Conservation (phyloP, 2,329 filamentous ascomycete genomes). For the Nemania sp. region DNA sequence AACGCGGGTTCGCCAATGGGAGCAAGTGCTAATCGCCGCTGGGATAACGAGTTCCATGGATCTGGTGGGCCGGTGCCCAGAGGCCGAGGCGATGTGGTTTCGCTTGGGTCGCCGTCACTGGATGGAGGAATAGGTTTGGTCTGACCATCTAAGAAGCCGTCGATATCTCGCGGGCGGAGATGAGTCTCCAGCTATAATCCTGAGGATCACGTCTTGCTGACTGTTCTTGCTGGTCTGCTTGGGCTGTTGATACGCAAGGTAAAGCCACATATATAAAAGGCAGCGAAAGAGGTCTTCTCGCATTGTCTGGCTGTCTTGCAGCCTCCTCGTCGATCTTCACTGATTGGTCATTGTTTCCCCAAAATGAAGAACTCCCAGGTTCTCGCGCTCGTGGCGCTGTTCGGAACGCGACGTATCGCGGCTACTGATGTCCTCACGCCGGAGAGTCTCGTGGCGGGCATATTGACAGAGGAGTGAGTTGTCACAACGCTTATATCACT, state of each 20-base stretch:
- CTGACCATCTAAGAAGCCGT: not conserved
- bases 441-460: constrained; percentile 46
- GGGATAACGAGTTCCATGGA: too few relatives aligned
- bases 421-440: constrained; percentile 42
- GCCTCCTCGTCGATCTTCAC: not conserved
- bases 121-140: too few relatives aligned
- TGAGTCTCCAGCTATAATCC: constrained; percentile 2
- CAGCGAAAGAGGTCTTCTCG: not conserved
- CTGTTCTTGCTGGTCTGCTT: too few relatives aligned
- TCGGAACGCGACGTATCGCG: constrained; percentile 31
- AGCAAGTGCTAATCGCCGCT: too few relatives aligned
- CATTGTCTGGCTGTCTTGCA: not conserved
- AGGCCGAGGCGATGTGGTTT: too few relatives aligned
- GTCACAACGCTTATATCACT: not conserved
- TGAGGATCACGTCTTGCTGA: not conserved
- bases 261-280: constrained; percentile 21
- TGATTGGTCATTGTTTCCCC: not conserved
- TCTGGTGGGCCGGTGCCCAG: too few relatives aligned
- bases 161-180: constrained; percentile 1
- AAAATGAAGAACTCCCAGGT: constrained; percentile 17
- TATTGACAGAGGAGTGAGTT: constrained; percentile 44
- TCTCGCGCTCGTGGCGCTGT: constrained; percentile 13
- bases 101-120: too few relatives aligned
- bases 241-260: too few relatives aligned
- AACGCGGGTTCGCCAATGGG: too few relatives aligned